Evolutionary conservation across 257 asterid species (phyloP), one percentile per base, ranked within the genome.

Genomic region (Solanum megistacrolobum): DNA sequence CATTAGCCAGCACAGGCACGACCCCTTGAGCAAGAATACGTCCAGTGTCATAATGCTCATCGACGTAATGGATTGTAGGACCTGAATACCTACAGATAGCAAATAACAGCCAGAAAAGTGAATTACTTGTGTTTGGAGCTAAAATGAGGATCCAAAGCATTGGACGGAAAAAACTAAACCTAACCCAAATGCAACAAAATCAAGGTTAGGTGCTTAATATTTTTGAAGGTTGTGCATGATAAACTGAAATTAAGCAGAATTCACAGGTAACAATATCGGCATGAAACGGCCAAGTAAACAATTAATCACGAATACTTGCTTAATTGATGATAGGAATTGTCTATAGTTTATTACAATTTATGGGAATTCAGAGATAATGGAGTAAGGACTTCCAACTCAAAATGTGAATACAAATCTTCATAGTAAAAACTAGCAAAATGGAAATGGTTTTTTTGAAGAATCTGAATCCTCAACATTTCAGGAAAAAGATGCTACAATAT

Each of bases 21-120:
- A 90, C 91, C 83, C 92, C 88, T 89, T 95, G 98, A 88, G 98
- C 98, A 76, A 95, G 96, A 89, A 95, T 95, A 74, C 95, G 94
- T 1, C 98, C 99, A 20, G 95, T 95, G 85, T 95, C 98, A 83
- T 93, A 95, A 62, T 94, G 89, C 90, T 94, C 98, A 34, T 95
- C 98, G 21, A 95, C 98, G 88, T 88, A 93, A 89, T 94, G 98
- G 68, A 96, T 88, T n/a, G 98, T 92, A 20, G 98, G 92, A 68
- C 98, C 98, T 43, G 98, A 96, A 87, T 90, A 96, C 89, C 98
- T 95, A 66, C 6, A 76, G 29, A 82, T 72, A 48, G 86, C 32
- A 82, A 82, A 82, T 31, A 29, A 27, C 38, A 82, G 68, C 55
- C 10, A 82, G 41, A 29, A 1, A 18, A 27, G 10, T 18, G 29